phyloP scores from a whole-genome alignment of 768 basidiomycete genomes.

The Phaffia australis region DNA sequence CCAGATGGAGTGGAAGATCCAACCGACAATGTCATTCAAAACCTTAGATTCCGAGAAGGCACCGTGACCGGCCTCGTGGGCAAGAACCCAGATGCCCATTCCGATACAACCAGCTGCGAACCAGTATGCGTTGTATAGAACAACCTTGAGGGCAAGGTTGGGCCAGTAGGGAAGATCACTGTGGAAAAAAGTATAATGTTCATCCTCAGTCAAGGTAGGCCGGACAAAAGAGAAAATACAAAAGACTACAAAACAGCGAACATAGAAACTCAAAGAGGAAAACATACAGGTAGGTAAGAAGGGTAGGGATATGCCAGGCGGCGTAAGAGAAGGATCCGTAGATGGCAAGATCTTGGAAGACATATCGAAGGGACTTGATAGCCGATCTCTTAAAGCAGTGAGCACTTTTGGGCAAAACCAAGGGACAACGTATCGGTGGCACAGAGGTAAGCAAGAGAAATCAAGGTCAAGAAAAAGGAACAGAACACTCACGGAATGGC shows the following conservation, averaged over 20 bases:
- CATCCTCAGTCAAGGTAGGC: not conserved
- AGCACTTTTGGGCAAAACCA: constrained; percentile 36
- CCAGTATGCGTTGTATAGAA: constrained; percentile 68
- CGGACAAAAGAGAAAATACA: too few relatives aligned
- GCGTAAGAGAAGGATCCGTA: constrained; percentile 59
- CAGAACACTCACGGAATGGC: constrained; percentile 52
- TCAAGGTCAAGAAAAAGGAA: not conserved
- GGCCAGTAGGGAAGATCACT: constrained; percentile 18
- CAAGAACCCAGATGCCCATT: constrained; percentile 59
- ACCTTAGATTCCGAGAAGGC: constrained; percentile 56
- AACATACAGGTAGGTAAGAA: constrained; percentile 39
- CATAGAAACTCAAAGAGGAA: not conserved
- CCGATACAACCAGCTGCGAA: constrained; percentile 46
- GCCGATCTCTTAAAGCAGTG: constrained; percentile 90
- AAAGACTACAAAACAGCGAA: not conserved
- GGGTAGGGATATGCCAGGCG: constrained; percentile 53
- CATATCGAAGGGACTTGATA: constrained; percentile 63
- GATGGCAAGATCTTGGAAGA: constrained; percentile 59
- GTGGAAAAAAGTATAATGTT: not conserved
- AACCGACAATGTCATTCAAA: constrained; percentile 85
- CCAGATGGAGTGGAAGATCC: constrained; percentile 65
- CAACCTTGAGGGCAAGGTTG: constrained; percentile 45
- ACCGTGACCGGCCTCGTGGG: constrained; percentile 92
- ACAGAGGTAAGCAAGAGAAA: not conserved
- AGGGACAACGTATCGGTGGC: not conserved